Base-by-base conservation (phyloP, 495 filamentous ascomycete genomes). In the Aspergillus coremiiformis region DNA sequence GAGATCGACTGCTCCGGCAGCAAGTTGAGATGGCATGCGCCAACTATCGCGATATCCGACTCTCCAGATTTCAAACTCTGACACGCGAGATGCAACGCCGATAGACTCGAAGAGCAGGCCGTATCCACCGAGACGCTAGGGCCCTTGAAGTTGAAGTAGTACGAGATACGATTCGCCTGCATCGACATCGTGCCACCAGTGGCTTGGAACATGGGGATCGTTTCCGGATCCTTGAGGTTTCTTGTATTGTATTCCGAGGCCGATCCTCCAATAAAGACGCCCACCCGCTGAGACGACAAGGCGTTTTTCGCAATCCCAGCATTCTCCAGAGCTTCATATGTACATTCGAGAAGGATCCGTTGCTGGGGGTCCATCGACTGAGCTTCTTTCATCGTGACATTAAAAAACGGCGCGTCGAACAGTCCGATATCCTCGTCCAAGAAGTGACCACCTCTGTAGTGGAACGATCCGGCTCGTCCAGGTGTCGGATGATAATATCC, bases 401-500 rank as follows among this genome's bases (percentile, higher is more conserved):
- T 73, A 64, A 83, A 84, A 56, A 84, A 78, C 22, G 58, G 41
- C 0, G 78, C 66, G 55, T 84, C 80, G 44, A 84, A 84, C 3
- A 64, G 61, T 14, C 66, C 63, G n/a, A 74, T 61, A 52, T 81
- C 71, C 42, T 79, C 67, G 0, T 76, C 63, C 15, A 84, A 54
- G 55, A 73, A 72, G 49, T 72, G 67, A 8, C 66, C 68, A 6
- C 61, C 61, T 12, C 41, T 23, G 9, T 48, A 46, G 20, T 51
- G 32, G 14, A 51, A 54, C 6, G 46, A 48, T 10, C 46, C 46
- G 8, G 27, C 29, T 1, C 32, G 46, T n/a, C 30, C 46, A 14
- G 46, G 46, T 17, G 30, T 39, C 9, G 43, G 33, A 22, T 47
- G 51, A 22, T 41, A 30, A 26, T 43, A 33, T 15, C 26, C 37